Conservation (phyloP, 2,329 filamentous ascomycete species). For the Trichophyton simii region DNA sequence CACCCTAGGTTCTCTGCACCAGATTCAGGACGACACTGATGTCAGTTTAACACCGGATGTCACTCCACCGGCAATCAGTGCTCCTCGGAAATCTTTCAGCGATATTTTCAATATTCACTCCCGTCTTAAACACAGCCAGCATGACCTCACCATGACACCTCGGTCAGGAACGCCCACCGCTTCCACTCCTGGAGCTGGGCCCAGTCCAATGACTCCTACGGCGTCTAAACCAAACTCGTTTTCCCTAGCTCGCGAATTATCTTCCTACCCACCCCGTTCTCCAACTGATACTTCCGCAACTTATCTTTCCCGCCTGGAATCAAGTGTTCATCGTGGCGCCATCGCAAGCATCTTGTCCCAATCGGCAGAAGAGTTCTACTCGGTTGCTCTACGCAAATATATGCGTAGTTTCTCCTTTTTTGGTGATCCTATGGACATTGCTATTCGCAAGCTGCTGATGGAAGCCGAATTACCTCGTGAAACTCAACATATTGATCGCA, state of each 20-base stretch:
- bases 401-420: slow-evolving; percentile 95
- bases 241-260: slow-evolving; percentile 56
- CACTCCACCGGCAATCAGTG: slow-evolving; percentile 54
- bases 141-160: slow-evolving; percentile 38
- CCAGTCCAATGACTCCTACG: slow-evolving; percentile 46
- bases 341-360: slow-evolving; percentile 81
- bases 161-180: slow-evolving; percentile 45
- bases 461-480: slow-evolving; percentile 93
- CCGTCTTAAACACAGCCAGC: slow-evolving; percentile 69
- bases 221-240: slow-evolving; percentile 74
- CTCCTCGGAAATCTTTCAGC: slow-evolving; percentile 82
- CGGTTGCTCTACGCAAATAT: slow-evolving; percentile 77
- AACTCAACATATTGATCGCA: slow-evolving; percentile 94
- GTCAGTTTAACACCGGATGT: neutral
- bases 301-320: slow-evolving; percentile 75
- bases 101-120: slow-evolving; percentile 67
- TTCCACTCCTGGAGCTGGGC: slow-evolving; percentile 20
- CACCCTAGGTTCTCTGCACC: slow-evolving; percentile 71
- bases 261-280: slow-evolving; percentile 54
- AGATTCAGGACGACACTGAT: slow-evolving; percentile 54
- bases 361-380: slow-evolving; percentile 69
- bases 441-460: slow-evolving; percentile 88
- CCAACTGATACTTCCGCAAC: slow-evolving; percentile 84
- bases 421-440: slow-evolving; percentile 95
- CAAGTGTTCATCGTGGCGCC: slow-evolving; percentile 62